Evolutionary conservation across 2,329 filamentous ascomycete species (phyloP).

Genomic region (Epichloe sibirici): DNA sequence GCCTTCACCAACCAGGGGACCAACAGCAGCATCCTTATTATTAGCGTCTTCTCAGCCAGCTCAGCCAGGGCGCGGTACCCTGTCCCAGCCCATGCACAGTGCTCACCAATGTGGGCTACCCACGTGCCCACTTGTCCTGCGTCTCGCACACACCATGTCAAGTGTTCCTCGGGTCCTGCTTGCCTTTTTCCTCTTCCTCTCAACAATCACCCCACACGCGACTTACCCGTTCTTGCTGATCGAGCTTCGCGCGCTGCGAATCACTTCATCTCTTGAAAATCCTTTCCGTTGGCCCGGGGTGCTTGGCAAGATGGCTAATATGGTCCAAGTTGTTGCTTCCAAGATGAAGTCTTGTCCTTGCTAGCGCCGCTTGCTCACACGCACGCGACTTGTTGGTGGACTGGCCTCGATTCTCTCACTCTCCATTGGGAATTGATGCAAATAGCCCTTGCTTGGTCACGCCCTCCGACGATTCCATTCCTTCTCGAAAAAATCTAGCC

Average conservation of each 20-base stretch:
- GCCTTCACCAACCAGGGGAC: no score
- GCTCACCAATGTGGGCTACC: no score
- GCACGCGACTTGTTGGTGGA: slow-evolving; percentile 1
- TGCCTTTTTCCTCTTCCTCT: background rate
- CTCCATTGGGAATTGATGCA: slow-evolving; percentile 2
- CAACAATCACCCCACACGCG: slow-evolving; percentile 3
- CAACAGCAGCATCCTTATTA: no score
- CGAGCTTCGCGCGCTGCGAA: slow-evolving; percentile 1
- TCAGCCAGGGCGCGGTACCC: background rate
- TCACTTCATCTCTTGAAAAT: background rate
- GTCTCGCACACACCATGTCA: background rate
- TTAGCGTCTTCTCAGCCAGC: background rate
- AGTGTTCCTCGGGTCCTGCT: background rate
- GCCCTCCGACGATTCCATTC: background rate
- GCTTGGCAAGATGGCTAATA: slow-evolving; percentile 12
- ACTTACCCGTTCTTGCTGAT: slow-evolving; percentile 6
- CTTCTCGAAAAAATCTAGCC: background rate
- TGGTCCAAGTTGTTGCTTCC: slow-evolving; percentile 10
- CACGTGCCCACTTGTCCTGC: background rate
- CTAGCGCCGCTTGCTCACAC: slow-evolving; percentile 7
- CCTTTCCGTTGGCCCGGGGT: background rate
- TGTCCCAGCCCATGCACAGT: background rate
- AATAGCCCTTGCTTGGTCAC: background rate
- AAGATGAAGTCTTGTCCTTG: slow-evolving; percentile 9
- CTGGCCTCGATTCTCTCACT: background rate